A percentile compares a stretch with the other conserved stretches of the same genome.
Conservation (phyloP, 148 eudicot genomes). For the Gaultheria prostrata region DNA sequence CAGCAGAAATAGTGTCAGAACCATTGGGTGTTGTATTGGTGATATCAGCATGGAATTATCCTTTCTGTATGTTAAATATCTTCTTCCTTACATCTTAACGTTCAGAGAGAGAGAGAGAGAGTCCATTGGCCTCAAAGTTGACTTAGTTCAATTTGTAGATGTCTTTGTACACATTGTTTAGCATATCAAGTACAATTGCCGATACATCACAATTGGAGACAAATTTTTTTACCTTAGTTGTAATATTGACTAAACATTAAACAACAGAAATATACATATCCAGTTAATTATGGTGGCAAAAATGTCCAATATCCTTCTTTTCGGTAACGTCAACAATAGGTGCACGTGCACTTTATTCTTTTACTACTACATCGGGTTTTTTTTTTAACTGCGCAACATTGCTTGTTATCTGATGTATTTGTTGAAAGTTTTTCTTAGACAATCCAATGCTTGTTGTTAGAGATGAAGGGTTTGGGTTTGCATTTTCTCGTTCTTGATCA, state of each 20-base stretch:
- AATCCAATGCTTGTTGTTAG: not conserved
- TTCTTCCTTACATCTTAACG: slow-evolving; percentile 1
- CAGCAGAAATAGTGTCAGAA: slow-evolving; percentile 63
- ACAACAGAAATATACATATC: not conserved
- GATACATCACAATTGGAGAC: not conserved
- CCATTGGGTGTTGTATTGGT: slow-evolving; percentile 63
- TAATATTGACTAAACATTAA: not conserved
- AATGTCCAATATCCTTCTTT: not conserved
- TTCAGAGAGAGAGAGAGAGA: not conserved
- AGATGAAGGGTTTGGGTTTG: not conserved
- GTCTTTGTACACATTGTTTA: not conserved
- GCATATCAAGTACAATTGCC: not conserved
- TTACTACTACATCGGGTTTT: not conserved
- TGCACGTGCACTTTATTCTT: not conserved
- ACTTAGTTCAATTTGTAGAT: not conserved
- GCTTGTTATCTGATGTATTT: not conserved
- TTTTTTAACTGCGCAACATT: not conserved
- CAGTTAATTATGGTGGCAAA: not conserved
- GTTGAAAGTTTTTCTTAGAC: not conserved
- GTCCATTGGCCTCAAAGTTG: too few species aligned
- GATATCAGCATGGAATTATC: slow-evolving; percentile 85
- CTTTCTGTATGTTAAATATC: slow-evolving; percentile 57
- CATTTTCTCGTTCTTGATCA: not conserved
- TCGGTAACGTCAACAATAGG: not conserved
- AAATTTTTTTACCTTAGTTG: not conserved